Base-by-base conservation (phyloP, 495 filamentous ascomycete species). In the Penicillium silybi region DNA sequence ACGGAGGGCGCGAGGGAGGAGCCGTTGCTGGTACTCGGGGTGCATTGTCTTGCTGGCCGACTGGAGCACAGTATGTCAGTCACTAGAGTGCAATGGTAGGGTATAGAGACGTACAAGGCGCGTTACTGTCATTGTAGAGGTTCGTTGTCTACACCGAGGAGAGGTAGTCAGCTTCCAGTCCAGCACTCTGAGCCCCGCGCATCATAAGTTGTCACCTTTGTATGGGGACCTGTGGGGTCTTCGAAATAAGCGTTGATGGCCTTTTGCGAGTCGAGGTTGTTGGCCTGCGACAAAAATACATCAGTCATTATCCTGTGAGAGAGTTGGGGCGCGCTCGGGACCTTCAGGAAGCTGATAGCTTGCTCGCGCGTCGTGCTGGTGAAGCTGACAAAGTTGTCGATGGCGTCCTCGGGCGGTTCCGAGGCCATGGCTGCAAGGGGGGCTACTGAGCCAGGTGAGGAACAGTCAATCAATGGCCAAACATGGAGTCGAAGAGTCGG, bases 1-100 rank as follows among this genome's bases (percentile, higher is more conserved):
- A 89, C 1, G 87, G 85, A 41, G 87, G 87, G 44, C 87, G 82
- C 10, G 88, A 85, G 0, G 83, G 84, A 41, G 84, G 80, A 35
- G 71, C 66, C 32, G 78, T 75, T 19, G 72, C 59, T 25, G 72
- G 62, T 5, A 66, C 63, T 44, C 73, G 66, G 11, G 71, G 63
- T 4, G 71, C 63, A 34, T 66, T 69, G 50, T 86, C 81, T 48
- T 80, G 65, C 23, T 75, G 69, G 51, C 83, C 75, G 47, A 82
- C 82, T 86, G 25, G 44, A 45, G 19, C 9, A 37, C 26, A 54
- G 25, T 23, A 20, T 46, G 35, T 56, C 41, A 54, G 48, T 53
- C 32, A 51, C 40, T 32, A 3, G 40, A 19, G 18, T 18, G 11
- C 16, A 11, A 1, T 3, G 6, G 41, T n/a, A 3, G 22, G 18